Evolutionary conservation across 2,329 filamentous ascomycete genomes (phyloP).

Genomic region (Meredithiella fracta): DNA sequence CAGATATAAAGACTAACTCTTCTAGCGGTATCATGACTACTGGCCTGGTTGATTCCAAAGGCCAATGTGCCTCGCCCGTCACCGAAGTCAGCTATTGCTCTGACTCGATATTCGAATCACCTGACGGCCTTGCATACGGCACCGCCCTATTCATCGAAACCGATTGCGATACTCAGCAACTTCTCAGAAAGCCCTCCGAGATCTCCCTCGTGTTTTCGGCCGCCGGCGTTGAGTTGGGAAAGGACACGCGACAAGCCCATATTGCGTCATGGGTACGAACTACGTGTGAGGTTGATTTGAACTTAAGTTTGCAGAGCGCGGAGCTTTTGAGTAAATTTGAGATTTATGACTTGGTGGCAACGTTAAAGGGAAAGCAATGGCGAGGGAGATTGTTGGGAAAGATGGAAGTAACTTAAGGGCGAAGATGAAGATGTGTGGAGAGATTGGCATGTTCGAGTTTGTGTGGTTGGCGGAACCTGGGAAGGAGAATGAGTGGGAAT

Average conservation of each 20-base stretch:
- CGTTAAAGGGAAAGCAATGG: slow-evolving; percentile 7
- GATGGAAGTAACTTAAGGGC: slow-evolving; percentile 8
- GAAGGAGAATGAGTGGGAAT: slow-evolving; percentile 8
- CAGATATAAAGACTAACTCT: neutral
- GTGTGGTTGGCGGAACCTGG: neutral
- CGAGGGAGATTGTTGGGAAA: slow-evolving; percentile 2
- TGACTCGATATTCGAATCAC: slow-evolving; percentile 6
- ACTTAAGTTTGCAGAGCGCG: neutral
- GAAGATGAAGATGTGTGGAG: slow-evolving; percentile 12
- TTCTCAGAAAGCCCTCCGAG: neutral
- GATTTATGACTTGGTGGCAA: slow-evolving; percentile 6
- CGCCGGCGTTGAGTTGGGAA: slow-evolving; percentile 11
- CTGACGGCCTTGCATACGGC: slow-evolving; percentile 3
- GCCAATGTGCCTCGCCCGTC: neutral
- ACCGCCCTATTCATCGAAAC: slow-evolving; percentile 6
- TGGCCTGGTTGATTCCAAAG: neutral
- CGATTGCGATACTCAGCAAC: slow-evolving; percentile 8
- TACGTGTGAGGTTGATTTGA: slow-evolving; percentile 8
- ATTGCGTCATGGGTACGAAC: slow-evolving; percentile 9
- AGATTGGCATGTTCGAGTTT: slow-evolving; percentile 10
- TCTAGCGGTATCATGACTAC: slow-evolving; percentile 6
- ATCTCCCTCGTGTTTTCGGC: neutral
- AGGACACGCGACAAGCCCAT: slow-evolving; percentile 8
- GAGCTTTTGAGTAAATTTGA: neutral
- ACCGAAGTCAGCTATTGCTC: slow-evolving; percentile 8